Evolutionary conservation across 2,329 filamentous ascomycete species (phyloP), one percentile per base, ranked within the genome.

Genomic region (Monosporascus sp.): DNA sequence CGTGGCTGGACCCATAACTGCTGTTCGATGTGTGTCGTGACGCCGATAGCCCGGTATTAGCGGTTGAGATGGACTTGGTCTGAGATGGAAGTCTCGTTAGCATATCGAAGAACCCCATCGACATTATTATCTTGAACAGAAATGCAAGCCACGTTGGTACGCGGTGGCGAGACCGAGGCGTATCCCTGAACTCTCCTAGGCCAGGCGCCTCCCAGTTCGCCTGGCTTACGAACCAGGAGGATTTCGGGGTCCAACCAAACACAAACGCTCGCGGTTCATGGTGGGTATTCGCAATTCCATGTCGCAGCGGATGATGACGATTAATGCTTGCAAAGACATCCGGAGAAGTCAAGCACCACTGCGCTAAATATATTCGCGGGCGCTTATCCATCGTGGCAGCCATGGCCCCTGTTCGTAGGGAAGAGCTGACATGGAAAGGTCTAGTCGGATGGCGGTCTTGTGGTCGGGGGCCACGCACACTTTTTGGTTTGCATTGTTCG

Each of bases 1-100:
- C 58, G 53, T 68, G 5, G 50, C 63, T 68, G 71, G 74, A 57
- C 67, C 60, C 48, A 66, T 69, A 57, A 70, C 64, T 73, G 66
- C 48, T 75, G 31, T 56, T 67, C 11, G 64, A 61, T 20, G 50
- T 61, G 24, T 63, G 62, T 54, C 64, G 60, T 19, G 59, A 60
- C 8, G 37, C 26, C 2, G 43, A 24, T n/a, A 46, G 43, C 8
- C 43, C 43, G 17, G 43, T 46, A n/a, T 16, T 24, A 19, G 22
- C 52, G 48, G 20, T 55, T 40, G 54, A 52, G 53, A 53, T 56
- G 49, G 22, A 40, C 26, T 3, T 52, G 9, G 55, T 65, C 58
- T 66, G 61, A 2, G 6, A 49, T 14, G 24, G 2, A 46, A 46
- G 43, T 46, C 43, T 46, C 31, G 43, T 46, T 46, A 46, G 43